Evolutionary conservation across 2,329 filamentous ascomycete species (phyloP).

Genomic region (Ciborinia camelliae): DNA sequence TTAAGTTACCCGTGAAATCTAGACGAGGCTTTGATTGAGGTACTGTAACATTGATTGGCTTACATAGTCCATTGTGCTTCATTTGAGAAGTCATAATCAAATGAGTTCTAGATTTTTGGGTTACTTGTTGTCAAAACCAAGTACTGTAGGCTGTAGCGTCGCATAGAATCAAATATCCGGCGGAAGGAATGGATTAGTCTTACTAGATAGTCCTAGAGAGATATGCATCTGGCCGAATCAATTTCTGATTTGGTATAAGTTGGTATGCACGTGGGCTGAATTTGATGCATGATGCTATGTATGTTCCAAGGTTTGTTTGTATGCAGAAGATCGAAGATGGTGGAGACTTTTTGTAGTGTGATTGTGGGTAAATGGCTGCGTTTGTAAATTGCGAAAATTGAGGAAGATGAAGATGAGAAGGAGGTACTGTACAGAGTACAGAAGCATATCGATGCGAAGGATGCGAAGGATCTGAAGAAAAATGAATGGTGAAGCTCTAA

Average conservation of each 20-base stretch:
- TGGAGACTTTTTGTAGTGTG: not conserved
- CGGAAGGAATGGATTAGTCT: not conserved
- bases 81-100: not conserved
- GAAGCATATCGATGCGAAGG: too few species aligned
- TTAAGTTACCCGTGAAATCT: not conserved
- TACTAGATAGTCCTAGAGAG: not conserved
- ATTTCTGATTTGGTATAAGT: not conserved
- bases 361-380: constrained; percentile 1
- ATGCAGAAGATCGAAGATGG: constrained; percentile 13
- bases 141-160: too few species aligned
- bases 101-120: not conserved
- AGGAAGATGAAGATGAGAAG: not conserved
- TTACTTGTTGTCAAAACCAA: not conserved
- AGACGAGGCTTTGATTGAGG: not conserved
- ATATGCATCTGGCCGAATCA: not conserved
- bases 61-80: not conserved
- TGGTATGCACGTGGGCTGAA: constrained; percentile 7
- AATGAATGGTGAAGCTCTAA: not conserved
- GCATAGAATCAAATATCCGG: not conserved
- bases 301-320: constrained; percentile 2
- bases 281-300: constrained; percentile 13
- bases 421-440: too few species aligned
- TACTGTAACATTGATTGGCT: not conserved
- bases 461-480: not conserved
- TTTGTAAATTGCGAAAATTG: not conserved